These are phyloP conservation scores for Trichoderma pleuroti DNA, from an alignment of 2,329 filamentous ascomycete genomes.

Conservation along the genomic window DNA sequence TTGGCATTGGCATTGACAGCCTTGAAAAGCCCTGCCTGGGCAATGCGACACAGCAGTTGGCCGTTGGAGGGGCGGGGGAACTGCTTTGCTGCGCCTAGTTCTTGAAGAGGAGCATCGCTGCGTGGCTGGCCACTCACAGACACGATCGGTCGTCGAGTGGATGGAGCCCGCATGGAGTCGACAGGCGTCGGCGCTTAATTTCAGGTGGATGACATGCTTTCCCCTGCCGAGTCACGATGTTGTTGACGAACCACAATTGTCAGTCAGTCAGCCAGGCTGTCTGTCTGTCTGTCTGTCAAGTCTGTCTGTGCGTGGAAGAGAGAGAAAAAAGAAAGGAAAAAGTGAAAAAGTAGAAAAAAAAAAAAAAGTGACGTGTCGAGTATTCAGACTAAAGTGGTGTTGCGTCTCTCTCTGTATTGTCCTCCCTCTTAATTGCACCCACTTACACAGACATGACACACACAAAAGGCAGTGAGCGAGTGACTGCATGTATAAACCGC, in stretches of 20 bases:
- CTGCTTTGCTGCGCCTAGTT: slow-evolving; percentile 15
- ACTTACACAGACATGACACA: neutral
- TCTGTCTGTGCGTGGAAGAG: neutral
- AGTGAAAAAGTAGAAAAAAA: neutral
- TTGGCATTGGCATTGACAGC: neutral
- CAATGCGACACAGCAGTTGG: slow-evolving; percentile 5
- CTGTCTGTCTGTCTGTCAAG: neutral
- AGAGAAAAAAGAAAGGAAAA: neutral
- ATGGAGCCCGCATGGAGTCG: slow-evolving; percentile 46
- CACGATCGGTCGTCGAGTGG: slow-evolving; percentile 21
- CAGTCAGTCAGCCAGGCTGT: neutral
- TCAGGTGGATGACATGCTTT: slow-evolving; percentile 40
- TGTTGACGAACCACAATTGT: slow-evolving; percentile 8
- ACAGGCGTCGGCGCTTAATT: slow-evolving; percentile 58
- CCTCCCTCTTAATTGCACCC: neutral
- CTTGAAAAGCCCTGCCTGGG: neutral
- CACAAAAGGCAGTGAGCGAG: neutral
- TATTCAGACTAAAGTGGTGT: neutral
- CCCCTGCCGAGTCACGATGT: slow-evolving; percentile 38
- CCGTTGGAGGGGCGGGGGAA: slow-evolving; percentile 10
- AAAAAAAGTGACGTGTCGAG: no score
- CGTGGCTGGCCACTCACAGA: slow-evolving; percentile 21
- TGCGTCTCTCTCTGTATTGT: neutral
- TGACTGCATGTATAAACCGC: no score
- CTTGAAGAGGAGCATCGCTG: slow-evolving; percentile 12